These are phyloP conservation scores for Aurantiochytrium sp. DNA, from an alignment of 108 stramenopile species.

Conservation along the genomic window DNA sequence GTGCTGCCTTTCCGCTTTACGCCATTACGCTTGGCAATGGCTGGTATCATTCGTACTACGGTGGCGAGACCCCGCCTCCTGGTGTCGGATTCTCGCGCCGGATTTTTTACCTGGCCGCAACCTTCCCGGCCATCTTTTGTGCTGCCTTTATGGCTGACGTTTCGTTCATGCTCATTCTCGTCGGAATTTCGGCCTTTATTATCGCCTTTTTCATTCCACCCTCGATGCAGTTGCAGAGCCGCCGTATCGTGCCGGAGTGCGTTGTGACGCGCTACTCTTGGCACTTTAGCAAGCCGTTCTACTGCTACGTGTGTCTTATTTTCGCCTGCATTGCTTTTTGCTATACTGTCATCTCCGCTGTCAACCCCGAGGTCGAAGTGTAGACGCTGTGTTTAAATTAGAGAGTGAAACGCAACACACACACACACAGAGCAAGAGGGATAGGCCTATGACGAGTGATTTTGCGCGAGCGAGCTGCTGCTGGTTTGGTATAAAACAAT, in stretches of 20 bases:
- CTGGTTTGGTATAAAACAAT: too few species aligned
- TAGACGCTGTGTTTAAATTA: background rate
- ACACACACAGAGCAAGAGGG: too few species aligned
- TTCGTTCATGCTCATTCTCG: background rate
- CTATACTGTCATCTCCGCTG: background rate
- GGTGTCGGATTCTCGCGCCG: background rate
- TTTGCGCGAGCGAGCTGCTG: too few species aligned
- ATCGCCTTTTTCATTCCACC: background rate
- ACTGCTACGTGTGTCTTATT: background rate
- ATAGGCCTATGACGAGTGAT: too few species aligned
- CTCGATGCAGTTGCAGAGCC: background rate
- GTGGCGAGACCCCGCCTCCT: background rate
- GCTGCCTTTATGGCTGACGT: background rate
- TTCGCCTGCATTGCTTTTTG: background rate
- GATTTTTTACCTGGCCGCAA: background rate
- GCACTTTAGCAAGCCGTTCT: background rate
- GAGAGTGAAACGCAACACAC: too few species aligned
- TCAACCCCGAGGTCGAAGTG: background rate
- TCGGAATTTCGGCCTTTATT: background rate
- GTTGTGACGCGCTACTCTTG: background rate
- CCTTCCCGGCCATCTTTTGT: background rate
- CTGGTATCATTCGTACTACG: background rate
- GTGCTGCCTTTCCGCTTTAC: constrained; percentile 3
- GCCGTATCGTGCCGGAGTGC: background rate
- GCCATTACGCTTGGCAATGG: background rate